Base-by-base conservation (phyloP, 495 filamentous ascomycete species). In the Xylaria intraflava region DNA sequence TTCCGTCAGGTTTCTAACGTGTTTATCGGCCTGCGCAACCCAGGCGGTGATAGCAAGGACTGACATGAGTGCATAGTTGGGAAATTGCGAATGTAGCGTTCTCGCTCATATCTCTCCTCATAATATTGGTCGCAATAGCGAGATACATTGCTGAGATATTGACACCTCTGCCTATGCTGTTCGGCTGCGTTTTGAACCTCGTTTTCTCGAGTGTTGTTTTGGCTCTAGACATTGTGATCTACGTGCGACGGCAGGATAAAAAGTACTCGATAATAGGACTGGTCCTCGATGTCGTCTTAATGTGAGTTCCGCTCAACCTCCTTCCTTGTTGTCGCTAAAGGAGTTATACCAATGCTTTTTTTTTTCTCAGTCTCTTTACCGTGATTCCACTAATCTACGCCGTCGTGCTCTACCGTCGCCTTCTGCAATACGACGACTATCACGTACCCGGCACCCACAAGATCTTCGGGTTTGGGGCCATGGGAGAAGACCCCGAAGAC, bases 161-260 rank as follows among this genome's bases (percentile, higher is more conserved):
- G 40, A 76, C 75, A 3, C 73, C 72, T 17, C 68, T 76, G 42
- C 62, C 69, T 20, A 65, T 74, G 56, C 62, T 78, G 17, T 70
- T 68, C 57, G 72, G 62, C 17, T 68, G 73, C 42, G 59, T 72
- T 42, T 42, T 78, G 51, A 78, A 78, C 56, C 50, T 75, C 12
- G 67, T 67, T 0, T 65, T 75, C 12, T 60, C 71, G 1, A 46
- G 66, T 1, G 72, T 65, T 26, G 66, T 75, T 31, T 61, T 78
- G 36, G 71, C 65, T n/a, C 62, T 78, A 14, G 75, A 78, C 51
- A 57, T 73, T 20, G 65, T 72, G 20, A 68, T 73, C 6, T 68
- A 75, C 44, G 42, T 69, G 23, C 49, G 61, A 44, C 53, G 57
- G 16, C 53, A 56, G 22, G 72, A 76, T 41, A 65, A 57, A n/a